Conservation (phyloP, 352 stramenopile species). For the Phytophthora foliorum region DNA sequence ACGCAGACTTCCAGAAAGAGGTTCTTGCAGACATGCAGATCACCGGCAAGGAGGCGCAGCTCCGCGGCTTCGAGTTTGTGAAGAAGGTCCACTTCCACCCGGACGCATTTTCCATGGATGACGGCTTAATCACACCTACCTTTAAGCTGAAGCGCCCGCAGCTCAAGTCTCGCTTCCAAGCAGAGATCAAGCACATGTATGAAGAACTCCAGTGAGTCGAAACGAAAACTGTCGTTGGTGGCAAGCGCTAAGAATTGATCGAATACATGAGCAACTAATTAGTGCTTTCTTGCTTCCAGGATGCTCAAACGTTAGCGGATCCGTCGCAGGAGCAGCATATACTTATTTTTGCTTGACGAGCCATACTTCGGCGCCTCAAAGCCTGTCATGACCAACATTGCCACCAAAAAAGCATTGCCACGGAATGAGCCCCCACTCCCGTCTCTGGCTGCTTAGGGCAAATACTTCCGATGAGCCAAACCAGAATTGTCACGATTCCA, state of each 20-base stretch:
- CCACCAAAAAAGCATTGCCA: too few species aligned
- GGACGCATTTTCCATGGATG: slow-evolving; percentile 91
- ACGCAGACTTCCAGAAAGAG: slow-evolving; percentile 59
- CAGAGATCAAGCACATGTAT: slow-evolving; percentile 66
- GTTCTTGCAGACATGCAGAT: slow-evolving; percentile 82
- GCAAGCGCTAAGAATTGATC: slow-evolving; percentile 2
- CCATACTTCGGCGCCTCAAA: too few species aligned
- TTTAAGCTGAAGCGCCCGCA: slow-evolving; percentile 95
- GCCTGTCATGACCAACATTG: too few species aligned
- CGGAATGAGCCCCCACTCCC: too few species aligned
- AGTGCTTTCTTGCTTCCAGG: too few species aligned
- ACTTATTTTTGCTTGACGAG: too few species aligned
- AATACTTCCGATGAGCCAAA: too few species aligned
- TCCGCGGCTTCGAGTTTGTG: slow-evolving; percentile 95
- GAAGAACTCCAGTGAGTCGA: slow-evolving; percentile 41
- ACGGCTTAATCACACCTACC: slow-evolving; percentile 94
- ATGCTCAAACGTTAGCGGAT: too few species aligned
- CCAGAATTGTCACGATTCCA: too few species aligned
- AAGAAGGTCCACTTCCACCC: slow-evolving; percentile 90
- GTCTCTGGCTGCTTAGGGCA: too few species aligned
- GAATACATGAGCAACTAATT: slow-evolving; percentile 7
- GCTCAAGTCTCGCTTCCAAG: slow-evolving; percentile 61
- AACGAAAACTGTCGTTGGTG: background rate
- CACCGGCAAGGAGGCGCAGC: slow-evolving; percentile 58
- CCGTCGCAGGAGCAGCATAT: too few species aligned